phyloP scores from a whole-genome alignment of 164 flowering plant genomes.

The Annona squamosa region DNA sequence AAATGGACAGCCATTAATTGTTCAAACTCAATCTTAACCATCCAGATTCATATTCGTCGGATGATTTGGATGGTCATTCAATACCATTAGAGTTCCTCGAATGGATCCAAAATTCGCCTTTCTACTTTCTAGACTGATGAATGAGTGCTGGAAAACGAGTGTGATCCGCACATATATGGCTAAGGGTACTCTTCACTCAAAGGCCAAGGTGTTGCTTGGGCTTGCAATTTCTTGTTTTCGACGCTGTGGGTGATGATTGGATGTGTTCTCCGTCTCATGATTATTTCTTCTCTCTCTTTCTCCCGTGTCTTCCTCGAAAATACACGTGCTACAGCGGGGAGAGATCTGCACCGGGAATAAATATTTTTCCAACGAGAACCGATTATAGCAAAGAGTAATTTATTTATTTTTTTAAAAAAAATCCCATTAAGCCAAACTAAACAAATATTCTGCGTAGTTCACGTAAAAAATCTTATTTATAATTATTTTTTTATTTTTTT shows the following conservation, averaged over 20 bases:
- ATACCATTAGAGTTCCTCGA: background rate
- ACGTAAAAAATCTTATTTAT: too few relatives aligned
- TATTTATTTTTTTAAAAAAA: too few relatives aligned
- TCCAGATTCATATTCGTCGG: too few relatives aligned
- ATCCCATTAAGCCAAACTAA: too few relatives aligned
- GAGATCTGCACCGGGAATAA: background rate
- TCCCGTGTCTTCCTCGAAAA: background rate
- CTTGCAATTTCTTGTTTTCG: constrained; percentile 38
- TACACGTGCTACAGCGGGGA: background rate
- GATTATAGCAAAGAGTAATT: too few relatives aligned
- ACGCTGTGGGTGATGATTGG: constrained; percentile 32
- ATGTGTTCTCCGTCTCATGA: constrained; percentile 7
- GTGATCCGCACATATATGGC: background rate
- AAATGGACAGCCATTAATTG: too few relatives aligned
- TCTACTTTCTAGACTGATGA: background rate
- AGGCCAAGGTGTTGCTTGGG: constrained; percentile 18
- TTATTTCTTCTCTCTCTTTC: background rate
- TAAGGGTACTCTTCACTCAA: constrained; percentile 24
- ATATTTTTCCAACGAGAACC: too few relatives aligned
- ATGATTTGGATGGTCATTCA: background rate
- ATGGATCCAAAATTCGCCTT: background rate
- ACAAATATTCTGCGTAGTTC: background rate
- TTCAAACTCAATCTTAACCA: too few relatives aligned
- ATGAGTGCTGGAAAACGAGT: background rate
- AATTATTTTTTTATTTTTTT: too few relatives aligned